phyloP scores from a whole-genome alignment of 805 yeast genomes.

The Yamadazyma endophytica region DNA sequence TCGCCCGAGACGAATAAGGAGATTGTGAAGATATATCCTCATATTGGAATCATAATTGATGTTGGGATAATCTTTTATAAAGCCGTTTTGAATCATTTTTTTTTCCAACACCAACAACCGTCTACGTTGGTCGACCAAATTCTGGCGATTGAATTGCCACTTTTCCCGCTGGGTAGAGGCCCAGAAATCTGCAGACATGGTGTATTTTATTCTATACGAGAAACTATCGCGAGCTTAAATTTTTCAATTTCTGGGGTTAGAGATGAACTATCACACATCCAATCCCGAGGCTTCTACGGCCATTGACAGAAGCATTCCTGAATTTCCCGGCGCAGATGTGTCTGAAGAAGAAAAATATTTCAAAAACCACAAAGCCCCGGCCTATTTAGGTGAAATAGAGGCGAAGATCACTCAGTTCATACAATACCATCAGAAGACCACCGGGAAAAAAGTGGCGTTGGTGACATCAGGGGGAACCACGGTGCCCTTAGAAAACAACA shows the following conservation, averaged over 20 bases:
- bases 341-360: constrained; percentile 78
- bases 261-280: constrained; percentile 44
- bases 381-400: constrained; percentile 61
- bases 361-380: constrained; percentile 66
- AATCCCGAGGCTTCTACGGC: constrained; percentile 69
- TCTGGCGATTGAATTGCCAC: constrained; percentile 77
- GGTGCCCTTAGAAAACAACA: constrained; percentile 94
- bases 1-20: constrained; percentile 74
- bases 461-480: constrained; percentile 98
- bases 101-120: constrained; percentile 35
- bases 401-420: constrained; percentile 59
- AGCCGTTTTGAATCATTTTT: constrained; percentile 41
- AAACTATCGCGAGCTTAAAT: too few species aligned
- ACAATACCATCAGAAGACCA: constrained; percentile 40
- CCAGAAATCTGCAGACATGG: constrained; percentile 86
- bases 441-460: constrained; percentile 58
- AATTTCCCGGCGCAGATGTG: constrained; percentile 70
- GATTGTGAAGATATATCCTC: constrained; percentile 74
- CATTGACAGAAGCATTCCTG: constrained; percentile 72
- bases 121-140: constrained; percentile 46
- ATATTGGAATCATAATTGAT: constrained; percentile 54
- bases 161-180: constrained; percentile 70
- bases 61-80: constrained; percentile 40
- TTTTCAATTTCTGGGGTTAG: too few species aligned
- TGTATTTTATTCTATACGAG: too few species aligned